Base-by-base conservation (phyloP, 2,329 filamentous ascomycete species). In the Aureobasidium vineae region DNA sequence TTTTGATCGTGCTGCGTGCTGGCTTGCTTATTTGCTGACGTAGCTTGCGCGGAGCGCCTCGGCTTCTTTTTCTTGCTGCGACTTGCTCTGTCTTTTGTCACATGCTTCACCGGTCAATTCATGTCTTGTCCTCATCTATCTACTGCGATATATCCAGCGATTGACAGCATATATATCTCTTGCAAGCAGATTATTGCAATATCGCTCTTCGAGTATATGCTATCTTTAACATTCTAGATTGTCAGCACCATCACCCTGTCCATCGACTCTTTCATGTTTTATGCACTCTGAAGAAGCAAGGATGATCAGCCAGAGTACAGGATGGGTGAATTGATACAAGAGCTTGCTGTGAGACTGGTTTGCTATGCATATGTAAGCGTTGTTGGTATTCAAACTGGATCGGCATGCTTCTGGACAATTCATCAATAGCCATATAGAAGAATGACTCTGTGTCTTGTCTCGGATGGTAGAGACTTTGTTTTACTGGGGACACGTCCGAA, bases 1-100 rank as follows among this genome's bases (percentile, higher is more conserved):
- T 56, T 53, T 54, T 38, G n/a, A 21, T 23, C 21, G 13, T 28
- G 38, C 40, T 43, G 54, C 10, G 23, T 15, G 28, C 49, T 52
- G 49, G 43, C 26, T 23, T n/a, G 54, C 31, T 38, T 16, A 54
- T 54, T 54, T 31, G 54, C 54, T 59, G 54, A 59, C 54, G 54
- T 59, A 45, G 54, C 40, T 59, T 59, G 40, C 40, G 28, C 53
- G 53, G 54, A 43, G 40, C 40, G 43, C 54, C 54, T 59, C 54
- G 40, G 54, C 54, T 59, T 38, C 19, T 33, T 33, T 52, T 45
- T 45, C 23, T 43, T 57, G 23, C 40, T 43, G 54, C 26, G 21
- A 59, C 26, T 38, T 59, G 16, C 21, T 43, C 38, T 41, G 31
- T 43, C 38, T 43, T 7, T 33, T 43, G 16, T 59, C 54, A 59